Base-by-base conservation (phyloP, 2,329 filamentous ascomycete genomes). In the Drechslerella coelobrocha region DNA sequence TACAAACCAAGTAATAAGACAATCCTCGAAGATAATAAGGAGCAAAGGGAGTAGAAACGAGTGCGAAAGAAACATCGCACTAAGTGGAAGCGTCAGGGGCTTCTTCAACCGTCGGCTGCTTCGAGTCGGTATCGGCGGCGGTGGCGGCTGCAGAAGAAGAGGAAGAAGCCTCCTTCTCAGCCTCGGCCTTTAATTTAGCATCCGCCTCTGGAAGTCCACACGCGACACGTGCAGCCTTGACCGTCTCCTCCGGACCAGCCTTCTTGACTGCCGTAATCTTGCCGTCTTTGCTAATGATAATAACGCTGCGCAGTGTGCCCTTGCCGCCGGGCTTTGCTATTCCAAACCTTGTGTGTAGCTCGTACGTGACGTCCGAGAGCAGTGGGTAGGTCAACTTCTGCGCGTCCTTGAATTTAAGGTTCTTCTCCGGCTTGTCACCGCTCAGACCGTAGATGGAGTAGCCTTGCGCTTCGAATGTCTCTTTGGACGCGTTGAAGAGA, bases 341-440 rank as follows among this genome's bases (percentile, higher is more conserved):
- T n/a, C 92, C 93, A 78, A 97, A 89, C 61, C 92, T 92, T 10
- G 79, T 83, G 76, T 97, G 96, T 68, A 99, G 84, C 1, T 85
- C 87, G 26, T 84, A 85, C 55, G 81, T 81, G 4, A 88, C 85
- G 79, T 99, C 92, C 81, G 92, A 97, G 41, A 99, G 85, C 48
- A 99, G 86, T 34, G 89, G 83, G 79, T 96, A 99, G 3, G 89
- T 90, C 59, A 97, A 85, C 73, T 89, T 91, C 79, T 97, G 91
- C 82, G 96, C 96, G 41, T 87, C 88, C 81, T 91, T 89, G 84
- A 97, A 99, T 48, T 86, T 91, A 23, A 90, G 92, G 82, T 99
- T 99, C 76, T 91, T 87, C 81, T 94, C 96, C 76, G 91, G 87
- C 51, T 88, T 89, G 81, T 97, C 94, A 75, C 86, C 86, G 72